These are phyloP conservation scores for Trypanosoma cruzi DNA, from an alignment of 208 protist genomes.

Conservation along the genomic window DNA sequence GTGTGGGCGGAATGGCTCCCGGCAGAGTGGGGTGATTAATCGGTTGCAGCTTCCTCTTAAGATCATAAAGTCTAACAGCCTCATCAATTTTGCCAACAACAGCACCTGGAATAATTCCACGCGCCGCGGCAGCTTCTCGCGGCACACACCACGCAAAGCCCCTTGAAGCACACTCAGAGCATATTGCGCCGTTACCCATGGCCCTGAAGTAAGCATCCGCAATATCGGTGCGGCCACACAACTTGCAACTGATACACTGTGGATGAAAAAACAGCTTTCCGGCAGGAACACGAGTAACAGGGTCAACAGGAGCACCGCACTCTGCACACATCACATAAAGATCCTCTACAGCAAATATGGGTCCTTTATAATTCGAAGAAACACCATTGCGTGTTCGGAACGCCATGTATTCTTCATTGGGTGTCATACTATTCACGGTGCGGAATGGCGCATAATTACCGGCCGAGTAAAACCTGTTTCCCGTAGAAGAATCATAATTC, in stretches of 20 bases:
- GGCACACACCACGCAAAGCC: constrained; percentile 46
- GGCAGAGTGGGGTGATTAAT: constrained; percentile 43
- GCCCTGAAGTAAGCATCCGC: constrained; percentile 58
- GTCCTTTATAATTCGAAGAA: constrained; percentile 49
- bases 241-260: constrained; percentile 57
- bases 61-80: constrained; percentile 9
- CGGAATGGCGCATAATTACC: constrained; percentile 25
- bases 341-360: constrained; percentile 77
- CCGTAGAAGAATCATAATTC: not conserved
- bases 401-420: constrained; percentile 52
- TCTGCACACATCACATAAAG: constrained; percentile 56
- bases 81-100: constrained; percentile 38
- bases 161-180: constrained; percentile 31
- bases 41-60: not conserved
- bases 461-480: not conserved
- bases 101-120: constrained; percentile 45
- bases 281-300: constrained; percentile 72
- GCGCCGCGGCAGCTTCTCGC: constrained; percentile 34
- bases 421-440: constrained; percentile 51
- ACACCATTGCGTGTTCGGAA: constrained; percentile 57
- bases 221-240: constrained; percentile 50
- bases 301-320: constrained; percentile 76
- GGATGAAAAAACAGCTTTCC: constrained; percentile 81
- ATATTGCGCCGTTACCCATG: constrained; percentile 28
- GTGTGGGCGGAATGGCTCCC: constrained; percentile 54